Conservation (phyloP, 140 eudicot genomes). For the Flaveria floridana region DNA sequence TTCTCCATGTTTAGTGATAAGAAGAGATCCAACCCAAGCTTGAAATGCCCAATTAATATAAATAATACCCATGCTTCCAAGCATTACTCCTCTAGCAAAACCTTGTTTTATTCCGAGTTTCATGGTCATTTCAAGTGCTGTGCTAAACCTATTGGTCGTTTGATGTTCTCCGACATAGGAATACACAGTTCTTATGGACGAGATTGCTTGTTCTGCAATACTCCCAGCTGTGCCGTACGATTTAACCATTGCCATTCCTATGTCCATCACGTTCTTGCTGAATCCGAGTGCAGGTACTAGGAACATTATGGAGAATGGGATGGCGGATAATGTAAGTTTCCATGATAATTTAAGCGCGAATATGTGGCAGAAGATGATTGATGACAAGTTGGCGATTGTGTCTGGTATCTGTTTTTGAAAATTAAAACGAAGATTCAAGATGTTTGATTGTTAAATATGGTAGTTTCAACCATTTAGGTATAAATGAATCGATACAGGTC, state of each 20-base stretch:
- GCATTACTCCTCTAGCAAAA: constrained; percentile 51
- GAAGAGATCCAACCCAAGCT: constrained; percentile 55
- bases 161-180: constrained; percentile 51
- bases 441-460: background rate
- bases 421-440: background rate
- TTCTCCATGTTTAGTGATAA: constrained; percentile 45
- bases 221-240: constrained; percentile 48
- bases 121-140: constrained; percentile 42
- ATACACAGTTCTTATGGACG: constrained; percentile 51
- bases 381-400: constrained; percentile 47
- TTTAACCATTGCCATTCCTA: constrained; percentile 40
- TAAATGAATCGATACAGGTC: background rate
- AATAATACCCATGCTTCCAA: constrained; percentile 53
- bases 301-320: constrained; percentile 51
- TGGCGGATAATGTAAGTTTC: constrained; percentile 52
- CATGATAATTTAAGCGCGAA: constrained; percentile 45
- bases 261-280: constrained; percentile 44
- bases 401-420: constrained; percentile 36
- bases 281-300: constrained; percentile 50
- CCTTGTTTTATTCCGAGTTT: constrained; percentile 55
- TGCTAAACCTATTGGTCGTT: constrained; percentile 35
- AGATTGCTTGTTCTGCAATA: constrained; percentile 54
- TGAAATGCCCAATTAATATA: constrained; percentile 55
- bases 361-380: constrained; percentile 45
- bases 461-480: background rate